Percentiles rank a stretch among this genome's conserved stretches.
Evolutionary conservation across 164 flowering plant species (phyloP).

Genomic region (Tetracentron sinense): DNA sequence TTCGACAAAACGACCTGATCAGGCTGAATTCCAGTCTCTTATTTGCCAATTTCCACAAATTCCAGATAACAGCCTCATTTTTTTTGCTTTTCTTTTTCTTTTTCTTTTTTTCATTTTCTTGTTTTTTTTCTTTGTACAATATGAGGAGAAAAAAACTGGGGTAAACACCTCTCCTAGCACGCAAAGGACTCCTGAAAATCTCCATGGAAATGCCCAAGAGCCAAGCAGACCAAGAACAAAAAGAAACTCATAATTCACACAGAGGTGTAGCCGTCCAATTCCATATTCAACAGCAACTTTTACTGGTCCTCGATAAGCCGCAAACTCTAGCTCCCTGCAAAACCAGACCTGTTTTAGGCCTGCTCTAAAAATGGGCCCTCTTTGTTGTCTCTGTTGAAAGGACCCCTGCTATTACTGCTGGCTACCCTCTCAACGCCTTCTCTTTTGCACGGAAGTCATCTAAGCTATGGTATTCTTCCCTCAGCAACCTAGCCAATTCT

Average conservation of each 20-base stretch:
- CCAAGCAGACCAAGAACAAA: constrained; percentile 13
- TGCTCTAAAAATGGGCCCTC: constrained; percentile 10
- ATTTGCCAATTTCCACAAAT: too few species aligned
- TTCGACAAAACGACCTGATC: too few species aligned
- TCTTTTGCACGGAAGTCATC: constrained; percentile 76
- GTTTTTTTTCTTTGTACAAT: too few species aligned
- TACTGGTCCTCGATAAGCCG: constrained; percentile 11
- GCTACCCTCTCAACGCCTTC: constrained; percentile 24
- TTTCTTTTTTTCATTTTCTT: too few species aligned
- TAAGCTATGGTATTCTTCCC: constrained; percentile 64
- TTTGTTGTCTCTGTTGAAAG: constrained; percentile 7
- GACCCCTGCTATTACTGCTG: constrained; percentile 15
- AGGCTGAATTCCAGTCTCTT: too few species aligned
- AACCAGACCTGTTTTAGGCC: constrained; percentile 20
- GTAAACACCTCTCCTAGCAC: too few species aligned
- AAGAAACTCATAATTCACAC: constrained; percentile 1
- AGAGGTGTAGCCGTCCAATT: background rate
- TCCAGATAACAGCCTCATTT: too few species aligned
- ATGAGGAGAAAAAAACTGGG: too few species aligned
- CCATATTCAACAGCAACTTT: background rate
- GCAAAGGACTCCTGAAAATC: too few species aligned
- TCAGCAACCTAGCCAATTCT: constrained; percentile 74
- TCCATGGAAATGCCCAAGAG: constrained; percentile 22
- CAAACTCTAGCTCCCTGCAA: constrained; percentile 18
- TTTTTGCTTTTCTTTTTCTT: too few species aligned